Base-by-base conservation (phyloP, 192 early-diverging fungal species). In the Podila epigama region DNA sequence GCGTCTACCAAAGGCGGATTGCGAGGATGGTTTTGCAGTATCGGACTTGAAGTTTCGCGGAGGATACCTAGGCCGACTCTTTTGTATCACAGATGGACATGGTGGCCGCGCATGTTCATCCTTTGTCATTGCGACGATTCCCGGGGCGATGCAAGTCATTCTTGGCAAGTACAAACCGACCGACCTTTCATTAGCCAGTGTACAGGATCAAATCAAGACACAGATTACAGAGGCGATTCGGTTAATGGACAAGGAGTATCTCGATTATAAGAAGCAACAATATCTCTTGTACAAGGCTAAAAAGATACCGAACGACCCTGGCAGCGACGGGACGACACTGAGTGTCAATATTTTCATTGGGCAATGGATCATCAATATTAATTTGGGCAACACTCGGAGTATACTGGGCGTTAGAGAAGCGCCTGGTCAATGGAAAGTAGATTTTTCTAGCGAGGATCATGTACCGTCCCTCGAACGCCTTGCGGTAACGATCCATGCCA, bases 21-120 rank as follows among this genome's bases (percentile, higher is more conserved):
- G 87, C 54, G 87, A 88, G 59, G 87, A 88, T 60, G 75, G 81
- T 27, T 88, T 80, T 59, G 68, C 80, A 2, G 81, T 88, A 15
- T 63, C 81, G 31, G 87, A 88, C 57, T 44, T 86, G n/a, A 67
- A 57, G 32, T 60, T 62, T 25, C 42, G 33, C 1, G 75, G 66
- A n/a, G 81, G 75, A n/a, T 72, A 54, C 28, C 51, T 82, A 20
- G 82, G 82, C 8, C 71, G 87, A 16, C 34, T 86, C 7, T 88
- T 83, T 65, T 83, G 82, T 13, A 75, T 88, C 33, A 83, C 87
- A 7, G 87, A 88, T 79, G 87, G 87, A 5, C 87, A 88, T 63
- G 87, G 87, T 40, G 87, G 87, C 15, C 72, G 80, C 11, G 87
- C 82, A 1, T 88, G 87, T 33, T 83, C 87, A 9, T 79, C 81